A percentile compares a stretch with the other conserved stretches of the same genome.
phyloP scores from a whole-genome alignment of 2,329 filamentous ascomycete genomes.

The Stagonosporopsis vannaccii region DNA sequence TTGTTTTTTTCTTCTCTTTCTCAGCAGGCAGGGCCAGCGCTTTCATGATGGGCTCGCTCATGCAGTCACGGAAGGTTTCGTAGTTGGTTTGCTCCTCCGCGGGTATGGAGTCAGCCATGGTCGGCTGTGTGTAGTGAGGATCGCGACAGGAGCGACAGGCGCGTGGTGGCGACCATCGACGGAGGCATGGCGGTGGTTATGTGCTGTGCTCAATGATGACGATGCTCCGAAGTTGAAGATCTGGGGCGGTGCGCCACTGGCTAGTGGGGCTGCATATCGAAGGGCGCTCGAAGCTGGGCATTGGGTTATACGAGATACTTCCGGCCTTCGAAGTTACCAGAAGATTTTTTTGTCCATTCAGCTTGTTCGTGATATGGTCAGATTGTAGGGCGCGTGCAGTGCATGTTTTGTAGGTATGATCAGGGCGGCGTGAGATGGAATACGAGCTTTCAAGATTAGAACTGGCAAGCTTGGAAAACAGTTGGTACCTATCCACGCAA shows the following conservation, averaged over 20 bases:
- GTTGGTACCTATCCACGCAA: neutral
- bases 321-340: neutral
- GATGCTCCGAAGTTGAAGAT: constrained; percentile 28
- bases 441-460: neutral
- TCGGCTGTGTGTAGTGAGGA: neutral
- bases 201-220: constrained; percentile 27
- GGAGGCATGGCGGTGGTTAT: constrained; percentile 26
- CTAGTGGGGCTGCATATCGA: constrained; percentile 17
- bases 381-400: neutral
- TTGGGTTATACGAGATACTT: constrained; percentile 1
- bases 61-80: constrained; percentile 74
- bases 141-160: neutral
- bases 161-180: constrained; percentile 7
- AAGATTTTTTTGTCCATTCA: neutral
- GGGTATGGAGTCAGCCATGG: constrained; percentile 42
- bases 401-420: neutral
- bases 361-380: neutral
- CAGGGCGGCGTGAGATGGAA: neutral
- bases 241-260: constrained; percentile 23
- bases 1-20: constrained; percentile 55
- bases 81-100: constrained; percentile 62
- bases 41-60: constrained; percentile 73
- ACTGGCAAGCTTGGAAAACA: neutral
- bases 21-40: constrained; percentile 59
- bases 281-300: constrained; percentile 23